Conservation (phyloP, 2,329 filamentous ascomycete genomes). For the Xylariales sp. region DNA sequence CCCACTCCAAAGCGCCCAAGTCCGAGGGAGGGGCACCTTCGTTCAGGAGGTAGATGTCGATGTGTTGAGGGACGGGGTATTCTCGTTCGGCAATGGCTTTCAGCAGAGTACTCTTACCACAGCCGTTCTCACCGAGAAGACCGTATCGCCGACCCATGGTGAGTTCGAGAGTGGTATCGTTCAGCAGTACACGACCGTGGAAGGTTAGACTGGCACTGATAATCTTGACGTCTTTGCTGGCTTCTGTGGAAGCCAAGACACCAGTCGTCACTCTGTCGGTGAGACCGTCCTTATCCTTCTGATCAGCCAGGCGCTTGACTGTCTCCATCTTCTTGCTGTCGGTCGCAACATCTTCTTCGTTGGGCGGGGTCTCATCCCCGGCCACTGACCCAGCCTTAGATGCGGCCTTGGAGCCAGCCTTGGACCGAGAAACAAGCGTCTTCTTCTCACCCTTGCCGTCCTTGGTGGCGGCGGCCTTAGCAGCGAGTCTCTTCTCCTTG, state of each 20-base stretch:
- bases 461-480: conserved; percentile 67
- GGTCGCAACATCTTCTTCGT: conserved; percentile 68
- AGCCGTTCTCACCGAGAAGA: conserved; percentile 96
- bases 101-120: conserved; percentile 95
- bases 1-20: conserved; percentile 91
- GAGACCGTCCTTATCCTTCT: conserved; percentile 93
- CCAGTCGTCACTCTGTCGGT: conserved; percentile 98
- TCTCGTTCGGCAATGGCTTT: conserved; percentile 93
- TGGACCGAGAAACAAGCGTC: conserved; percentile 61
- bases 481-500: conserved; percentile 68
- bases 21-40: conserved; percentile 90
- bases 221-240: conserved; percentile 95
- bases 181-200: conserved; percentile 95
- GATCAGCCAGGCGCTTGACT: conserved; percentile 81
- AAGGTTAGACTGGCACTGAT: conserved; percentile 90
- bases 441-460: conserved; percentile 75
- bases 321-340: conserved; percentile 69
- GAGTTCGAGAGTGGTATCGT: conserved; percentile 88
- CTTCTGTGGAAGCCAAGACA: conserved; percentile 78
- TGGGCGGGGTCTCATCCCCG: conserved; percentile 59
- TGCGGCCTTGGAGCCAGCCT: conserved; percentile 63
- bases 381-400: conserved; percentile 65
- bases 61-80: conserved; percentile 90
- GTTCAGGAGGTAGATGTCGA: conserved; percentile 98
- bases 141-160: conserved; percentile 92